Conservation (phyloP, 257 asterid species). For the Phtheirospermum japonicum region DNA sequence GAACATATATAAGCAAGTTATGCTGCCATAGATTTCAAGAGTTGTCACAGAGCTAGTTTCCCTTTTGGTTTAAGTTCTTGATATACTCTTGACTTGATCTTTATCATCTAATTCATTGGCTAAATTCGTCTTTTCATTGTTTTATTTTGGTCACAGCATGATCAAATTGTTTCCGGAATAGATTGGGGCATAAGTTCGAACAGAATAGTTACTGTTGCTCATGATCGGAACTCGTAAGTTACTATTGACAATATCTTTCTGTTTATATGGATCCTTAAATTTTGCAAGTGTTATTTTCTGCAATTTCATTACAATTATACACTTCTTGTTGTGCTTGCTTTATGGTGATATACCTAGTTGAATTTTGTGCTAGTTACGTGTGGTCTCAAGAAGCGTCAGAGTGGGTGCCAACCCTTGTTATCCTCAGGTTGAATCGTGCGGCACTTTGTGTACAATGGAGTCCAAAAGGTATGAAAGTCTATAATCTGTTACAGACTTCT, state of each 20-base stretch:
- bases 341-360: constrained; percentile 11
- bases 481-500: no score
- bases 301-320: no score
- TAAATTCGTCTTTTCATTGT: constrained; percentile 25
- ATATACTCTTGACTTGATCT: neutral
- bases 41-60: neutral
- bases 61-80: constrained; percentile 14
- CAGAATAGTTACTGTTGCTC: constrained; percentile 93
- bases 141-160: constrained; percentile 68
- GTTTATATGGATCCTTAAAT: constrained; percentile 6
- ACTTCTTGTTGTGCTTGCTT: no score
- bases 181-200: constrained; percentile 87
- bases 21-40: constrained; percentile 9
- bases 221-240: constrained; percentile 99
- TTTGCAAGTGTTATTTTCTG: no score
- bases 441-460: constrained; percentile 99
- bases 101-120: constrained; percentile 13
- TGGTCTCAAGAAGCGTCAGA: constrained; percentile 81
- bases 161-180: constrained; percentile 94
- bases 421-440: constrained; percentile 94
- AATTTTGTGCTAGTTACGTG: constrained; percentile 65
- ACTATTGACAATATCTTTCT: constrained; percentile 2
- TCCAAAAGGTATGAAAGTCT: constrained; percentile 68
- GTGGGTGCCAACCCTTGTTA: constrained; percentile 98
- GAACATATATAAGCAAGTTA: neutral